phyloP scores from a whole-genome alignment of 768 basidiomycete genomes.

The Lenzites betulinus region DNA sequence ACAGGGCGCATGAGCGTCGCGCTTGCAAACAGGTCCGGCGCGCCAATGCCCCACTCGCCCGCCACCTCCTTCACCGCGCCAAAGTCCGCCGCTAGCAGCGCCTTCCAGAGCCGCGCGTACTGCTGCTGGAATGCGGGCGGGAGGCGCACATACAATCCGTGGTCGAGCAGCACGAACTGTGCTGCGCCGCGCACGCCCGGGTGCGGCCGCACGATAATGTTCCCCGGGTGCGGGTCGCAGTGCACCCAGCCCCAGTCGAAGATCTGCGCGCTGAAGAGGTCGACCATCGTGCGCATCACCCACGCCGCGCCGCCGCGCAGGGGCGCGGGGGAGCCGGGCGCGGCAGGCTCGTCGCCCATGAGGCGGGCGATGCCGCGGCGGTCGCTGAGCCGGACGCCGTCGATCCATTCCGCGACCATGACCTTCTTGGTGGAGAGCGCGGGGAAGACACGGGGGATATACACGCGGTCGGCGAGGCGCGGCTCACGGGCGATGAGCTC shows the following conservation, averaged over 20 bases:
- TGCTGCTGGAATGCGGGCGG: slow-evolving; percentile 67
- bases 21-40: slow-evolving; percentile 74
- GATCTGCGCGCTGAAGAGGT: slow-evolving; percentile 86
- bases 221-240: slow-evolving; percentile 76
- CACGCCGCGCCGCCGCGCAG: slow-evolving; percentile 62
- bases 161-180: slow-evolving; percentile 86
- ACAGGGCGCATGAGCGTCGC: slow-evolving; percentile 70
- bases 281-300: slow-evolving; percentile 86
- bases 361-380: slow-evolving; percentile 54
- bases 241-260: slow-evolving; percentile 92
- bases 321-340: slow-evolving; percentile 11
- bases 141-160: slow-evolving; percentile 84
- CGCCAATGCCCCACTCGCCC: slow-evolving; percentile 65
- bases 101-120: slow-evolving; percentile 79
- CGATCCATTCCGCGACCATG: slow-evolving; percentile 86
- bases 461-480: slow-evolving; percentile 64
- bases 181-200: slow-evolving; percentile 38
- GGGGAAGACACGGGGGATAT: slow-evolving; percentile 76
- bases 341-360: slow-evolving; percentile 51
- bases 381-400: slow-evolving; percentile 73
- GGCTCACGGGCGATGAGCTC: slow-evolving; percentile 71
- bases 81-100: slow-evolving; percentile 59
- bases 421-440: slow-evolving; percentile 75
- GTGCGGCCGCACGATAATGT: slow-evolving; percentile 71
- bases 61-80: slow-evolving; percentile 52